phyloP scores from a whole-genome alignment of 805 yeast species.

The Saccharomycopsis amapae region DNA sequence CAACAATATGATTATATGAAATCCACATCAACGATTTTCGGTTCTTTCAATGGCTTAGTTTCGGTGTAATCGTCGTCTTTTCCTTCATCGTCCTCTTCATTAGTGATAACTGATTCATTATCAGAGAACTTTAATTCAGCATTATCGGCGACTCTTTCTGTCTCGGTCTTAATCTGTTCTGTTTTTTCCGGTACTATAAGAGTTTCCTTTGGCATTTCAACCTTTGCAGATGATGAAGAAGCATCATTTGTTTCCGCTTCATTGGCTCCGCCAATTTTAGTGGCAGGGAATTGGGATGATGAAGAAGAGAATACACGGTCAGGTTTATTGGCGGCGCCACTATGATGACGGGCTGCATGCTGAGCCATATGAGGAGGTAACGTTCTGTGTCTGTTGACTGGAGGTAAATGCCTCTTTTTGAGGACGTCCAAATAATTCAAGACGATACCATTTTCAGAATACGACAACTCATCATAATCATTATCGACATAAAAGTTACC shows the following conservation, averaged over 20 bases:
- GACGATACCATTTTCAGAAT: constrained; percentile 67
- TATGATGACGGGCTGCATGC: not conserved
- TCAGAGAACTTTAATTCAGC: constrained; percentile 17
- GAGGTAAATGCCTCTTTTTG: constrained; percentile 29
- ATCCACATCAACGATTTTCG: not conserved
- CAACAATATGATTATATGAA: constrained; percentile 1
- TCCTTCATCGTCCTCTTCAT: constrained; percentile 27
- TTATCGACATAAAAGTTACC: constrained; percentile 73
- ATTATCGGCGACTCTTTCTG: constrained; percentile 15
- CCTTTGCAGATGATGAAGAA: constrained; percentile 1
- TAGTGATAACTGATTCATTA: constrained; percentile 13
- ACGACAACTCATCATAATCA: constrained; percentile 51
- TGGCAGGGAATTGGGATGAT: constrained; percentile 12
- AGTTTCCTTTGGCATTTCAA: constrained; percentile 19
- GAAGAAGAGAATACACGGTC: too few species aligned
- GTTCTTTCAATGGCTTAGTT: constrained; percentile 15
- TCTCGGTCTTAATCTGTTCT: constrained; percentile 6
- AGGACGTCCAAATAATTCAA: constrained; percentile 38
- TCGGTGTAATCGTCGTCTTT: constrained; percentile 26
- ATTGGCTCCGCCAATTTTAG: not conserved
- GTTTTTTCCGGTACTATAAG: constrained; percentile 16
- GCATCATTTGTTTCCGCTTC: not conserved
- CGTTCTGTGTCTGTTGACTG: constrained; percentile 11
- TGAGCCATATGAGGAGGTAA: constrained; percentile 4
- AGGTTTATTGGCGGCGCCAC: too few species aligned